Base-by-base conservation (phyloP, 2,329 filamentous ascomycete species). In the Sclerotinia sclerotiorum region DNA sequence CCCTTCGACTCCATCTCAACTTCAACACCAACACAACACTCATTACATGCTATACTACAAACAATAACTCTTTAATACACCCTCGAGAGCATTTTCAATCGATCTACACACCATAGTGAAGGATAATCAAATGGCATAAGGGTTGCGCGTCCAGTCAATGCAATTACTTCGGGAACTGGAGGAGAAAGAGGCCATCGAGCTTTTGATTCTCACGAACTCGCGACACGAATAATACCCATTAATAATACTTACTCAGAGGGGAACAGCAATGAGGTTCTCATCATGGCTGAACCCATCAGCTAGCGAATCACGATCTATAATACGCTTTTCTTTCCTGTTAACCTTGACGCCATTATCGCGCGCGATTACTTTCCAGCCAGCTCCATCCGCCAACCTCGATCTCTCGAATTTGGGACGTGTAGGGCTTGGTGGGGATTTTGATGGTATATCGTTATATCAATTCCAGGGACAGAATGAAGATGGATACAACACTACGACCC, bases 391-490 rank as follows among this genome's bases (percentile, higher is more conserved):
- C 68, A 88, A 94, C 75, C 86, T 99, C 77, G 91, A 97, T 77
- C 85, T 97, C 69, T 86, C 85, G 39, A 82, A 88, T 68, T 83
- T 99, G 48, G 95, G 95, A 69, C 88, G 91, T 74, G 89, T 97
- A 73, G 93, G 91, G 67, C 84, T 99, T 69, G 90, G 88, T 1
- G 95, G 95, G 74, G 90, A 97, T 80, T 99, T 97, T 78, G 88
- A 92, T 76, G 92, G 93, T 67, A 91, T 98, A 75, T 97, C 95
- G 17, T 82, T 97, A 51, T 98, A 95, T 81, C 84, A 94, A 77
- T 98, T 89, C 76, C 84, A 90, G 75, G 92, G 90, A 71, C 94
- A 99, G 78, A 89, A 84, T 69, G 87, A 94, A 79, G 82, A 84
- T 70, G 81, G 85, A 21, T 86, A 87, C 74, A 88, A 81, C 75